Evolutionary conservation across 371 early-diverging fungal species (phyloP).

Genomic region (Lichtheimia corymbifera): DNA sequence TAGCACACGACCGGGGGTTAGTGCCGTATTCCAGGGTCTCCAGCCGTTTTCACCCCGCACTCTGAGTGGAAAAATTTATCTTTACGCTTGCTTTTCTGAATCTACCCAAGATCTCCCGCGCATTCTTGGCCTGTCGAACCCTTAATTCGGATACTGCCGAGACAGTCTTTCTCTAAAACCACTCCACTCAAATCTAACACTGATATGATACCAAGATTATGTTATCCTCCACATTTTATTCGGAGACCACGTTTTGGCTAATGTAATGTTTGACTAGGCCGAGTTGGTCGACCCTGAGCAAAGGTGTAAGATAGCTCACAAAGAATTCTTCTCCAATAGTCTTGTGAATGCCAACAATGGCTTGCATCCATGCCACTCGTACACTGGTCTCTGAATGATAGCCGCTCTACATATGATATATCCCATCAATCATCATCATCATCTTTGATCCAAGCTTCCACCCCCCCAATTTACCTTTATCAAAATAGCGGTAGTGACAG

Average conservation of each 20-base stretch:
- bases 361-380: slow-evolving; percentile 27
- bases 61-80: neutral
- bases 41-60: no score
- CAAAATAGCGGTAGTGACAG: slow-evolving; percentile 8
- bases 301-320: slow-evolving; percentile 15
- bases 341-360: slow-evolving; percentile 26
- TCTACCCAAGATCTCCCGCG: slow-evolving; percentile 6
- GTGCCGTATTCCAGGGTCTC: no score
- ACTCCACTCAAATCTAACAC: neutral
- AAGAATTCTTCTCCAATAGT: slow-evolving; percentile 25
- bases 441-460: neutral
- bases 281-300: slow-evolving; percentile 26
- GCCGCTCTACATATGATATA: slow-evolving; percentile 18
- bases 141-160: neutral
- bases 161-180: neutral
- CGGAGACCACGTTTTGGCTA: neutral
- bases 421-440: neutral
- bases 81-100: neutral
- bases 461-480: slow-evolving; percentile 11
- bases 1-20: no score
- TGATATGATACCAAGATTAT: neutral
- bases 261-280: slow-evolving; percentile 20
- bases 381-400: slow-evolving; percentile 22
- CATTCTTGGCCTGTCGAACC: neutral
- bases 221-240: slow-evolving; percentile 1